Evolutionary conservation across 768 basidiomycete species (phyloP), one percentile per base, ranked within the genome.

Genomic region (Gautieria morchelliformis): DNA sequence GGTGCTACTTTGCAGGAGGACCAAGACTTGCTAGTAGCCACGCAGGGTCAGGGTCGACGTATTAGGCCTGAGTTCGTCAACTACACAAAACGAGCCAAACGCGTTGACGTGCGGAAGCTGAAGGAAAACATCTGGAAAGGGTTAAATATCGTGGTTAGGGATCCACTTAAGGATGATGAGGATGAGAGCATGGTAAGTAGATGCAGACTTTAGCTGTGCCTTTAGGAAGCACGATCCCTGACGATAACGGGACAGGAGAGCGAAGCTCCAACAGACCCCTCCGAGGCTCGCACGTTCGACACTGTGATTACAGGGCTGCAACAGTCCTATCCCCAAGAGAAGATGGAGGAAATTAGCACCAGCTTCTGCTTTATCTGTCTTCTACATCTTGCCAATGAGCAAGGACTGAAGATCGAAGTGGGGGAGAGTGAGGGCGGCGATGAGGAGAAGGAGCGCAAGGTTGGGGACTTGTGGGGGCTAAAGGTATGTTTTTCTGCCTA

Each of bases 321-420:
- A 62, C 77, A 73, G 52, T 82, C 87, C 6, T 98, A 98, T 69
- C 93, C 95, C 0, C 73, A 74, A 58, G 94, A 97, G 44, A 97
- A 95, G 75, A 89, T 98, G 87, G 87, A 87, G 41, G 96, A 99
- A 62, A 96, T 98, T 67, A 96, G 93, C 68, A 98, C 96, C 15
- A 95, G 92, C 62, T 98, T 95, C 83, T 98, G 95, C 69, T 99
- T 98, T 75, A 99, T 98, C 68, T 98, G 96, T 66, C 74, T 98
- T 24, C 74, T 99, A 17, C 96, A 98, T 73, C 72, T 98, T 45
- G 95, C 95, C 17, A 98, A 99, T 67, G 96, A 98, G 71, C 89
- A 92, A 65, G 96, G 95, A 1, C 76, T 98, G 50, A 88, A 87
- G 66, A 79, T 99, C 37, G 87, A 81, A 68, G 69, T 81, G 47